Percentiles rank a stretch among this genome's conserved stretches.
Conservation (phyloP, 2,329 filamentous ascomycete species). For the Aspergillus sp. region DNA sequence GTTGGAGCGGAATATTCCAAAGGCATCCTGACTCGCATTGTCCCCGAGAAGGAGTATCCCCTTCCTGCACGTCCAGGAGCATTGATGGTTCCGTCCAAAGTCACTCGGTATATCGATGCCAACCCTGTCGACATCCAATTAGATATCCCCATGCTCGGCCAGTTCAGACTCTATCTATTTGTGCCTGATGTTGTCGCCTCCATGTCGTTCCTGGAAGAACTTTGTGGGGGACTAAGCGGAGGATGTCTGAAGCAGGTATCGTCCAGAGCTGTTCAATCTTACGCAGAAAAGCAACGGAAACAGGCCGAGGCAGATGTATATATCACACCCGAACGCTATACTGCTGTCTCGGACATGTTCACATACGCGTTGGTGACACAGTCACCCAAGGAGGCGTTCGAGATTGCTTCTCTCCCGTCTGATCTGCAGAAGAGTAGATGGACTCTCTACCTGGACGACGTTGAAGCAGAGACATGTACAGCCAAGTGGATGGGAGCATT, state of each 20-base stretch:
- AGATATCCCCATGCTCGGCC: slow-evolving; percentile 73
- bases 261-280: slow-evolving; percentile 60
- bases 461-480: slow-evolving; percentile 57
- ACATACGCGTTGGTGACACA: slow-evolving; percentile 69
- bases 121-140: slow-evolving; percentile 76
- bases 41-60: not conserved
- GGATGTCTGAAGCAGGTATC: slow-evolving; percentile 59
- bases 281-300: slow-evolving; percentile 58
- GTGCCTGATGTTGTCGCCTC: slow-evolving; percentile 60
- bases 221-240: slow-evolving; percentile 57
- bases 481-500: slow-evolving; percentile 69
- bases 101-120: slow-evolving; percentile 72
- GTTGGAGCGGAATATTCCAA: slow-evolving; percentile 67
- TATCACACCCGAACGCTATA: slow-evolving; percentile 67
- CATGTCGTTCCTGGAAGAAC: slow-evolving; percentile 57
- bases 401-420: slow-evolving; percentile 63
- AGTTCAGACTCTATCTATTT: slow-evolving; percentile 74
- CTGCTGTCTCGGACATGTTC: slow-evolving; percentile 64
- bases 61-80: slow-evolving; percentile 35
- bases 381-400: slow-evolving; percentile 62
- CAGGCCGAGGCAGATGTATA: slow-evolving; percentile 64
- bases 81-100: slow-evolving; percentile 65
- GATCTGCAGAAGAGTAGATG: slow-evolving; percentile 65
- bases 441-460: slow-evolving; percentile 71
- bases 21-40: slow-evolving; percentile 57